Base-by-base conservation (phyloP, 495 filamentous ascomycete species). In the Penicillium malachiteum region DNA sequence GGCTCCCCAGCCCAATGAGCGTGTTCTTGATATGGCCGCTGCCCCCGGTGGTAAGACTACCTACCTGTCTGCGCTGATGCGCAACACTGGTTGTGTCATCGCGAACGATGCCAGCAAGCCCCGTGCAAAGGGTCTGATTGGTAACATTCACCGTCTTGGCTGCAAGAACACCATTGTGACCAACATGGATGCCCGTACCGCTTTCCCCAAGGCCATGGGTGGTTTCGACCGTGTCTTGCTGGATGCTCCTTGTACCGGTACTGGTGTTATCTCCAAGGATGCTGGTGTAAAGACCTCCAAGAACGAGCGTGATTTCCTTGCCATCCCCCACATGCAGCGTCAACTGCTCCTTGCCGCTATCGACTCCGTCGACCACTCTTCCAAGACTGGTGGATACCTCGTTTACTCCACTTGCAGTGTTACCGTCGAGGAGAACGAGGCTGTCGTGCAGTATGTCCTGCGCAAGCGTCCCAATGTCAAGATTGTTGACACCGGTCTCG, bases 21-120 rank as follows among this genome's bases (percentile, higher is more conserved):
- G 94, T 9, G 77, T 92, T 26, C 89, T 95, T 48, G 86, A 91
- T 77, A 98, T 98, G 94, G 91, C 94, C n/a, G 84, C 94, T 54
- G 94, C 94, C 56, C 94, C 94, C 54, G 94, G 94, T 74, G 94
- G 94, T 71, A 98, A 98, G 75, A 96, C 92, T 7, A 97, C 95
- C 3, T 90, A 97, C 69, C 91, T 97, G 65, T 90, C 94, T 12
- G 94, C 95, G 0, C 72, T 98, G 58, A 97, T 98, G 94, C 95
- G 93, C 71, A 98, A 98, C 73, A 97, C 95, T 0, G 94, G 94
- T 48, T 89, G 85, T 57, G 88, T 98, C 48, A 94, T 97, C 69
- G 94, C 94, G 61, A 97, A 97, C 76, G 94, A 98, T 84, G 84
- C 86, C 67, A 96, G 88, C 79, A 96, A 96, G 65, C 70, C 84